Evolutionary conservation across 495 filamentous ascomycete genomes (phyloP), one percentile per base, ranked within the genome.

Genomic region (Letharia lupina): DNA sequence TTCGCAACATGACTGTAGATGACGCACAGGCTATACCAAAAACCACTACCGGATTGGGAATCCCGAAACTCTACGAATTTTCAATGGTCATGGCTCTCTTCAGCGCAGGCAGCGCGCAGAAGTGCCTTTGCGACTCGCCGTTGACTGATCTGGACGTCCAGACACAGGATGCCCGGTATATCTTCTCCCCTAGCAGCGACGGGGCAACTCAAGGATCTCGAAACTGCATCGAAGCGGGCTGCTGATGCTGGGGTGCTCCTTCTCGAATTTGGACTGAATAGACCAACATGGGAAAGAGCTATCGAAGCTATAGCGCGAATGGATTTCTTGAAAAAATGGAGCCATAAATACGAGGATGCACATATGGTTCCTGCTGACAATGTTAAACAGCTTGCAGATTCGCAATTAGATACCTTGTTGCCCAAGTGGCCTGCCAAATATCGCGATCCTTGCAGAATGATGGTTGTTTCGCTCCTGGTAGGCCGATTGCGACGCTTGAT

Each of bases 271-370:
- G 65, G 63, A 3, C 63, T 69, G 0, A 69, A 71, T 3, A 41
- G 40, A 15, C 72, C 72, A 3, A 67, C 67, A 2, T 74, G 71
- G 0, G 59, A 70, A 0, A 78, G 85, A 11, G 70, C 82, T 2
- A 76, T 76, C 35, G 71, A 73, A 52, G 81, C 81, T 15, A 75
- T 89, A 28, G 81, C 84, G 7, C 82, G 87, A 56, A 87, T 86
- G 71, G 86, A 87, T 69, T 89, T 77, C 69, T 74, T 89, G 15
- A 74, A 72, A 8, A 77, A 71, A 11, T 88, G 86, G 86, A 80
- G 81, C 31, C 69, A 77, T 44, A 65, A 67, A 20, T 88, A 88
- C 67, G 84, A 87, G 70, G 70, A 66, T 54, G 67, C 71, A n/a
- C 74, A 69, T 60, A 87, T 89, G 85, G 76, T 84, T 18, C 87